Base-by-base conservation (phyloP, 2,329 filamentous ascomycete species). In the Didymella lethalis region DNA sequence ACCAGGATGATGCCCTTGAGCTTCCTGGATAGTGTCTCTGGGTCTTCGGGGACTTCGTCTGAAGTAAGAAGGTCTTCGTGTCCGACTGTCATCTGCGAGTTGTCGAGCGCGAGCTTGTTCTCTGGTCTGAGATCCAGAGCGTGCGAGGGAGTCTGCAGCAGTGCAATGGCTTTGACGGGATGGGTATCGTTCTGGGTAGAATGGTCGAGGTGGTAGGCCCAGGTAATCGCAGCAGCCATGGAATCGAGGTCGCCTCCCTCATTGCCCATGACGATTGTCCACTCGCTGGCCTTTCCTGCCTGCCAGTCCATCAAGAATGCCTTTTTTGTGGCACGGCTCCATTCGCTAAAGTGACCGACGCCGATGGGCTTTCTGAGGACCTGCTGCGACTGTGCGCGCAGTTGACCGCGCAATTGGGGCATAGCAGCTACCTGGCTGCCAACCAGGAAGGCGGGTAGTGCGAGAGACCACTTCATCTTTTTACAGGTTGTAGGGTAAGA, bases 331-430 rank as follows among this genome's bases (percentile, higher is more conserved):
- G 74, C 76, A 34, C 80, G 79, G 26, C 77, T 79, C 80, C 80
- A 82, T 64, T 82, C 79, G 67, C 78, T 80, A 68, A 82, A 82
- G 69, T 82, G 80, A 31, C 80, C 80, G 12, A 81, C 79, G 16
- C 80, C 80, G 14, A 68, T 48, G 10, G 54, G 49, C 50, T 62
- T 66, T 4, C 60, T 61, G 26, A 71, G 59, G 18, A 69, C 38
- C n/a, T 45, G 23, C 45, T 73, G 71, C 26, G 63, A 60, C 12
- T 64, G 47, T 31, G 61, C 48, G 44, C 59, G 62, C n/a, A 45
- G 57, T 48, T 62, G 65, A 4, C 59, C 48, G 45, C 59, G 62
- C 18, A 43, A 57, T 46, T 62, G 65, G 4, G 67, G 68, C 61
- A 65, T 50, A 16, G 67, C 67, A 26, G 47, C 56, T 20, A 38